phyloP scores from a whole-genome alignment of 2,329 filamentous ascomycete genomes.

The Nemania abortiva region DNA sequence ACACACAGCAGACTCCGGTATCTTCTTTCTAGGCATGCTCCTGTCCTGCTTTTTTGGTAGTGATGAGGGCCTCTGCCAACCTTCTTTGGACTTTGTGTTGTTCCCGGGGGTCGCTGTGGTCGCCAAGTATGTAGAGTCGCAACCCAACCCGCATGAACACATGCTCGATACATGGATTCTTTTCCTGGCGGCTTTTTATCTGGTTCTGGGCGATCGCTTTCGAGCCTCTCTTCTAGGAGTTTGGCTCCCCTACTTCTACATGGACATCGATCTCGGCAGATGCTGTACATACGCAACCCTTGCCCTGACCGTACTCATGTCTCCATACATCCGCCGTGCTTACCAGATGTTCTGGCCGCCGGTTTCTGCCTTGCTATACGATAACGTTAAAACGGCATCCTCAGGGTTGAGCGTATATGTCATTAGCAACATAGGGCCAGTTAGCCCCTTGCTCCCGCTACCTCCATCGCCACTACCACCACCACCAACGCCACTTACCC shows the following conservation, averaged over 20 bases:
- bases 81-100: conserved; percentile 9
- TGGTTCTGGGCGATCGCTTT: conserved; percentile 1
- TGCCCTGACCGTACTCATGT: neutral
- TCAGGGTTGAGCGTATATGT: neutral
- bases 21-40: neutral
- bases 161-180: conserved; percentile 14
- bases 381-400: neutral
- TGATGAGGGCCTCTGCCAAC: neutral
- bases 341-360: conserved; percentile 12
- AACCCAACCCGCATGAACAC: neutral
- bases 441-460: neutral
- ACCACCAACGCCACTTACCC: neutral
- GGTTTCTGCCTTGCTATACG: neutral
- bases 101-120: neutral
- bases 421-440: neutral
- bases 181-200: conserved; percentile 1
- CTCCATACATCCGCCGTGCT: conserved; percentile 9
- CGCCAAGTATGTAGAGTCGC: conserved; percentile 6
- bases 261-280: conserved; percentile 2
- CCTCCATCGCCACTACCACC: neutral
- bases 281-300: conserved; percentile 19
- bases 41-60: conserved; percentile 16
- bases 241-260: conserved; percentile 33
- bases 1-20: neutral
- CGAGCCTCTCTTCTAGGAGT: conserved; percentile 18